phyloP scores from a whole-genome alignment of 2,329 filamentous ascomycete species.

The Talaromyces atroroseus region DNA sequence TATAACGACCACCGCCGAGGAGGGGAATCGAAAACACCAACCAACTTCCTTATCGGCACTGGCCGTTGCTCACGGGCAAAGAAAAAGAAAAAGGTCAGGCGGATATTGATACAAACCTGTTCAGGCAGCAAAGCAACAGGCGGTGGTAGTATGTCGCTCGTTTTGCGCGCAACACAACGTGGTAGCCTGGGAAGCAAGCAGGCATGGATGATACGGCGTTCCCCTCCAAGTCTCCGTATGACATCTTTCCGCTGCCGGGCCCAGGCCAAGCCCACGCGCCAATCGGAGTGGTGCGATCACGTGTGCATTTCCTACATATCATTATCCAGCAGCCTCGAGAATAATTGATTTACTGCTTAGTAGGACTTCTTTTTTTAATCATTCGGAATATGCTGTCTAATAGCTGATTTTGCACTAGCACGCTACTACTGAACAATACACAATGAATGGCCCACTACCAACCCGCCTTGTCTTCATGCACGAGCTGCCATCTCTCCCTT shows the following conservation, averaged over 20 bases:
- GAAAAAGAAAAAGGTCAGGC: neutral
- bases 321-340: neutral
- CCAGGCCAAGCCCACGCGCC: constrained; percentile 21
- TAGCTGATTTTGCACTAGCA: neutral
- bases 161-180: constrained; percentile 2
- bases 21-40: neutral
- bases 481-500: constrained; percentile 47
- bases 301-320: constrained; percentile 17
- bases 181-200: constrained; percentile 8
- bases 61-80: neutral
- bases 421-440: neutral
- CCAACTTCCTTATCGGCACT: neutral
- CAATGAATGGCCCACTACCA: constrained; percentile 54
- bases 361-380: neutral
- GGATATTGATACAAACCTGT: neutral
- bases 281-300: constrained; percentile 27
- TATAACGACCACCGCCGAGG: neutral
- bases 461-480: constrained; percentile 62
- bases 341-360: neutral
- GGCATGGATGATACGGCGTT: neutral
- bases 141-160: neutral
- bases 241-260: constrained; percentile 12
- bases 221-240: constrained; percentile 9
- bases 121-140: neutral
- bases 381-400: neutral